phyloP scores from a whole-genome alignment of 2,329 filamentous ascomycete species.

The Arthrobotrys musiformis region DNA sequence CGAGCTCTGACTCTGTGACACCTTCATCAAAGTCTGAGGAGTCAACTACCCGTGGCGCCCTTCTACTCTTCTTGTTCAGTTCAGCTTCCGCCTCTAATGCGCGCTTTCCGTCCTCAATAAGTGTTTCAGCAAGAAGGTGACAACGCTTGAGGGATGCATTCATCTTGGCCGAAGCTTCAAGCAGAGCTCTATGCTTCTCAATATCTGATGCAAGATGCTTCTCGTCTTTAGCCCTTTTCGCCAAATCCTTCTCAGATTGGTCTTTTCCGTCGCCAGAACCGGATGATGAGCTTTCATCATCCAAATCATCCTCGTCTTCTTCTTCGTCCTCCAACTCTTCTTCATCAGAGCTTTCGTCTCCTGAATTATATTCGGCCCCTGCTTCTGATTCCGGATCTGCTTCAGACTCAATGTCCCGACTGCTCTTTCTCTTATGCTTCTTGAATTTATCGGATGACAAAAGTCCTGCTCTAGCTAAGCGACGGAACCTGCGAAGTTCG shows the following conservation, averaged over 20 bases:
- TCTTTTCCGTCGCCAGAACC: conserved; percentile 63
- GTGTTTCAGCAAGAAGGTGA: conserved; percentile 85
- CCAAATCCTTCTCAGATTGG: conserved; percentile 62
- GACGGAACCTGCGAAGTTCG: conserved; percentile 84
- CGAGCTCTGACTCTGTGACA: conserved; percentile 43
- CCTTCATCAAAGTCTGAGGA: conserved; percentile 40
- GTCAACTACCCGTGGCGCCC: conserved; percentile 41
- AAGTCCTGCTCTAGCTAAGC: conserved; percentile 83
- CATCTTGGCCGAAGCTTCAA: conserved; percentile 91
- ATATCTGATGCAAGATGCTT: conserved; percentile 85
- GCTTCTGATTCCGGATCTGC: conserved; percentile 59
- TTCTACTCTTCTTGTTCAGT: neutral
- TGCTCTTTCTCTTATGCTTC: conserved; percentile 55
- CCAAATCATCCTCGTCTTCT: conserved; percentile 61
- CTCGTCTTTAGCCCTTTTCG: conserved; percentile 78
- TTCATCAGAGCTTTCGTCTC: conserved; percentile 62
- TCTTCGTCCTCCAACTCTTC: conserved; percentile 65
- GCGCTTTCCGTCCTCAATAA: conserved; percentile 88
- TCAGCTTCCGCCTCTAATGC: conserved; percentile 68
- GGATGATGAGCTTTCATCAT: conserved; percentile 66
- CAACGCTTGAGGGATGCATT: conserved; percentile 93
- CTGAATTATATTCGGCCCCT: conserved; percentile 63
- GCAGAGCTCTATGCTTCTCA: conserved; percentile 84
- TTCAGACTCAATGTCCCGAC: conserved; percentile 58
- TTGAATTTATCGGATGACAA: conserved; percentile 66